A percentile compares a stretch with the other conserved stretches of the same genome.
phyloP scores from a whole-genome alignment of 176 grass and related monocot species.

The Triticum turgidum region DNA sequence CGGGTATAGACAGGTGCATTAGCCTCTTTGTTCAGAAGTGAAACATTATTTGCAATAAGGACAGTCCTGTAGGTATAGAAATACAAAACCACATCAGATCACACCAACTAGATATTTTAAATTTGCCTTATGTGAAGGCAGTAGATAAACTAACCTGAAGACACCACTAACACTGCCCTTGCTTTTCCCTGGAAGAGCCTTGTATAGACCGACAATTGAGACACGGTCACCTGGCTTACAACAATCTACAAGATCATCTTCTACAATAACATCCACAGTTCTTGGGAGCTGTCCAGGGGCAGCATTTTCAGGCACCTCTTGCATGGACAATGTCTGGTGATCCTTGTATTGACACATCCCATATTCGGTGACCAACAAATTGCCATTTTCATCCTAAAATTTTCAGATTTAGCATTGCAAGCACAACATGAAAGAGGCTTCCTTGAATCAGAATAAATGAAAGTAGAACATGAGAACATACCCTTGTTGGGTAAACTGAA shows the following conservation, averaged over 20 bases:
- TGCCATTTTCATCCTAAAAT: conserved; percentile 85
- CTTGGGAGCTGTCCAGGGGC: conserved; percentile 94
- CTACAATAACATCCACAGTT: conserved; percentile 89
- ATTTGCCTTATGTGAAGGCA: background rate
- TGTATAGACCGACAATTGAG: conserved; percentile 90
- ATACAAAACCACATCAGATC: conserved; percentile 28
- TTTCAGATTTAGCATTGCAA: conserved; percentile 22
- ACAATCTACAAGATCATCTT: conserved; percentile 98
- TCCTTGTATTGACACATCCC: conserved; percentile 97
- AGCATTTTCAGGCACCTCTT: conserved; percentile 98
- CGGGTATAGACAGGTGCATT: conserved; percentile 85
- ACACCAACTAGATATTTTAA: background rate
- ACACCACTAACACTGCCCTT: conserved; percentile 98
- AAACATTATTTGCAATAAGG: conserved; percentile 90
- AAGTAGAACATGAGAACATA: conserved; percentile 27
- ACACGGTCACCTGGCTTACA: conserved; percentile 98
- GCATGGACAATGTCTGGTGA: conserved; percentile 94
- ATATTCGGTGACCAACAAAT: conserved; percentile 91
- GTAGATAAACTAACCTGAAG: conserved; percentile 66
- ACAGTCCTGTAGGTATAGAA: conserved; percentile 63
- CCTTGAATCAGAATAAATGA: background rate
- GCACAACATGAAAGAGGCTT: background rate
- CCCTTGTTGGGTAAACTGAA: conserved; percentile 98
- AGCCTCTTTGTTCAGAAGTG: conserved; percentile 96
- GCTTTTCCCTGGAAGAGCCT: conserved; percentile 96